phyloP scores from a whole-genome alignment of 441 rosid species.

The Dalechampia spathulata region DNA sequence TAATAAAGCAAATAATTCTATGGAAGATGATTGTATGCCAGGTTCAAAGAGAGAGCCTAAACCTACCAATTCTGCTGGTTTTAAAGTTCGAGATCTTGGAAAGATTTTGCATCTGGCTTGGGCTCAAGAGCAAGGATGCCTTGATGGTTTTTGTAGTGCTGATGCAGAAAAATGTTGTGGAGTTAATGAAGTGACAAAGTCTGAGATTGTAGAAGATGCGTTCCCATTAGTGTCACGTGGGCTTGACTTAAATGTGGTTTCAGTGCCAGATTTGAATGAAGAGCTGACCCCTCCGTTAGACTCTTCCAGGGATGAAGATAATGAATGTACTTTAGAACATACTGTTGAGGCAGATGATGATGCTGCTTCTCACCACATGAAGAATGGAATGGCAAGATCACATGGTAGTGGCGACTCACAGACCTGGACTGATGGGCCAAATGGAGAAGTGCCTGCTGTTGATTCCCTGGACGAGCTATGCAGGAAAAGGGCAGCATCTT shows the following conservation, averaged over 20 bases:
- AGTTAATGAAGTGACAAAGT: slow-evolving; percentile 28
- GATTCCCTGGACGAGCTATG: slow-evolving; percentile 48
- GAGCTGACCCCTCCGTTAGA: slow-evolving; percentile 79
- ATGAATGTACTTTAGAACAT: slow-evolving; percentile 57
- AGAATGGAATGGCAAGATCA: slow-evolving; percentile 50
- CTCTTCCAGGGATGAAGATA: slow-evolving; percentile 85
- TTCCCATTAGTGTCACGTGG: slow-evolving; percentile 45
- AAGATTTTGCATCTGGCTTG: slow-evolving; percentile 55
- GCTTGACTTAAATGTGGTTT: slow-evolving; percentile 75
- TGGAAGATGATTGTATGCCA: slow-evolving; percentile 38
- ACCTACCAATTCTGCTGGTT: slow-evolving; percentile 40
- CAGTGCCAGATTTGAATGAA: slow-evolving; percentile 90
- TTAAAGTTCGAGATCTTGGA: slow-evolving; percentile 71
- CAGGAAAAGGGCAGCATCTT: slow-evolving; percentile 48
- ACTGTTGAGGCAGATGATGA: slow-evolving; percentile 70
- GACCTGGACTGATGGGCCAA: slow-evolving; percentile 41
- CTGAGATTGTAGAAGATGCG: slow-evolving; percentile 31
- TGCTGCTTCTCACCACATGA: slow-evolving; percentile 66
- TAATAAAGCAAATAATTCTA: slow-evolving; percentile 29
- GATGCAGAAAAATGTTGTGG: slow-evolving; percentile 56
- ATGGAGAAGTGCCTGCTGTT: slow-evolving; percentile 51
- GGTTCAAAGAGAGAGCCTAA: slow-evolving; percentile 29
- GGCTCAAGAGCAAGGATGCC: slow-evolving; percentile 70
- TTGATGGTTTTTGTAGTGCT: slow-evolving; percentile 60
- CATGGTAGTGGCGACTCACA: slow-evolving; percentile 58